Conservation (phyloP, 2,329 filamentous ascomycete genomes). For the Microdochium bolleyi region DNA sequence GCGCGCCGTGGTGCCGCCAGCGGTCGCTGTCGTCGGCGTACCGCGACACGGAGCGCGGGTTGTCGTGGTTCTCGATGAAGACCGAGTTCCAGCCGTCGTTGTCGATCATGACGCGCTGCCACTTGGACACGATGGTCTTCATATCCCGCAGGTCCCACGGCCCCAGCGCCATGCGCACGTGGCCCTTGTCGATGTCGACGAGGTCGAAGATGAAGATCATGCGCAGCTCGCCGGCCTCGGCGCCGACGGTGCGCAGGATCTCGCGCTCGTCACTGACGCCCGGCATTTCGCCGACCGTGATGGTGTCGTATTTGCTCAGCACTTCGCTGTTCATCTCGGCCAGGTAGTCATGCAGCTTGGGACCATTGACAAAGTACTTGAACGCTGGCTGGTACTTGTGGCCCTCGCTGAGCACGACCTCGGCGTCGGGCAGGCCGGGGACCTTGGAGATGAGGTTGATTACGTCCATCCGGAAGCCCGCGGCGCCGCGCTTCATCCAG, state of each 20-base stretch:
- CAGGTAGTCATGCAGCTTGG: conserved; percentile 61
- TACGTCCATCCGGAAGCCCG: conserved; percentile 68
- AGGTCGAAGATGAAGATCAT: conserved; percentile 66
- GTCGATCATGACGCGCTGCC: conserved; percentile 36
- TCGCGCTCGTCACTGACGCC: conserved; percentile 48
- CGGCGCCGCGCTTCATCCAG: conserved; percentile 68
- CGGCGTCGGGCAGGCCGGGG: conserved; percentile 48
- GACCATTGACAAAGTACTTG: conserved; percentile 58
- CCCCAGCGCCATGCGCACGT: conserved; percentile 33
- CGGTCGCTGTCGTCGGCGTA: conserved; percentile 42
- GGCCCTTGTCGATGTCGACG: conserved; percentile 49
- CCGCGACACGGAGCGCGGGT: conserved; percentile 48
- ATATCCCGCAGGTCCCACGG: conserved; percentile 34
- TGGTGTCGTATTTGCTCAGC: conserved; percentile 51
- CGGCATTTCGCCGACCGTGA: conserved; percentile 65
- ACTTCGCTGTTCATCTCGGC: conserved; percentile 55
- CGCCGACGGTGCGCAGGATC: conserved; percentile 52
- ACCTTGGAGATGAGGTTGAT: conserved; percentile 67
- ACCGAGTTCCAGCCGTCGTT: conserved; percentile 54
- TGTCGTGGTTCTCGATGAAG: conserved; percentile 60
- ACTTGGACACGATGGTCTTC: conserved; percentile 26
- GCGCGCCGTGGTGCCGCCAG: conserved; percentile 40
- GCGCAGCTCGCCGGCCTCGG: conserved; percentile 50
- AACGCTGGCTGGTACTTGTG: conserved; percentile 42
- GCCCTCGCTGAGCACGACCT: conserved; percentile 36